Conservation (phyloP, 768 basidiomycete species). For the Coprinopsis cinerea region DNA sequence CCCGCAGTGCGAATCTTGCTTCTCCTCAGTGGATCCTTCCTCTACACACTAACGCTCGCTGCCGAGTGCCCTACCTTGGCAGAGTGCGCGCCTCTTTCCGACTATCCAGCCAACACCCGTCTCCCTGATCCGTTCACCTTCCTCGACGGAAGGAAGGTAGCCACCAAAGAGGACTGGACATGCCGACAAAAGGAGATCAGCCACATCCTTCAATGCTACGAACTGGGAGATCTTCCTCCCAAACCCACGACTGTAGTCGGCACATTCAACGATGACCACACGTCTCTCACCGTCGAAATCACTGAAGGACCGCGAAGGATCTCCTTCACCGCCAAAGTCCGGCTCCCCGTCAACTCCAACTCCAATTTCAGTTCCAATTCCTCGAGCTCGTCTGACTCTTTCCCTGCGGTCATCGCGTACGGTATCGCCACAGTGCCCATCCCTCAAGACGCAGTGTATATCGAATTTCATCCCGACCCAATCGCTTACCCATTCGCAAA, state of each 20-base stretch:
- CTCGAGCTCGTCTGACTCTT: constrained; percentile 36
- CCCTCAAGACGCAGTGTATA: constrained; percentile 32
- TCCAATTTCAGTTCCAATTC: no score
- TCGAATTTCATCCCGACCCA: constrained; percentile 42
- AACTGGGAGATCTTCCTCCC: constrained; percentile 45
- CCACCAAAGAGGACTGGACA: constrained; percentile 41
- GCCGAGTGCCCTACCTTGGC: no score
- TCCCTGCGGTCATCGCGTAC: constrained; percentile 46
- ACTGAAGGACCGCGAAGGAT: constrained; percentile 41
- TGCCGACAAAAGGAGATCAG: constrained; percentile 47
- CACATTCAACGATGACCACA: constrained; percentile 33
- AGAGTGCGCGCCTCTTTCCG: no score
- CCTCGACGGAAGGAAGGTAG: constrained; percentile 35
- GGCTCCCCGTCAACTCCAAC: no score
- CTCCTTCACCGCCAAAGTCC: constrained; percentile 43
- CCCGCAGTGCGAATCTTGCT: no score
- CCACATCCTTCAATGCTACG: constrained; percentile 45
- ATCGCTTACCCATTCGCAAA: constrained; percentile 36
- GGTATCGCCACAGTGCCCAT: constrained; percentile 37
- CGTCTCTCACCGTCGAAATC: constrained; percentile 44
- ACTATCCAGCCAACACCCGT: constrained; percentile 32
- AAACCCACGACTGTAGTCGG: constrained; percentile 41
- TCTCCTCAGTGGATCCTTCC: no score
- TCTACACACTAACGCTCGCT: no score
- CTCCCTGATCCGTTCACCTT: constrained; percentile 54